A percentile compares a stretch with the other conserved stretches of the same genome.
Conservation (phyloP, 805 yeast genomes). For the Yueomyces sinensis region DNA sequence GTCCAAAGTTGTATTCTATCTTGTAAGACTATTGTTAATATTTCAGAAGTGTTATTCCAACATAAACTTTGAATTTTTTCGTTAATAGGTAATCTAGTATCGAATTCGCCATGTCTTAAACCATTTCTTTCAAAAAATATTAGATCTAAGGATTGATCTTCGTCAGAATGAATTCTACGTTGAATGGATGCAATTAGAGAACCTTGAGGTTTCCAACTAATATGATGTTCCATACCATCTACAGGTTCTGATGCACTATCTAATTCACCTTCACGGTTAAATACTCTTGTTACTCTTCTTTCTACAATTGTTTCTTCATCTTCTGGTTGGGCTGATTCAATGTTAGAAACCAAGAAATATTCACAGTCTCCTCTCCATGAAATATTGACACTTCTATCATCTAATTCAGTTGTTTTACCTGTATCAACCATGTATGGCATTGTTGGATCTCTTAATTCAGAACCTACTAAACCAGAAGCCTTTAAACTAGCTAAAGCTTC, state of each 20-base stretch:
- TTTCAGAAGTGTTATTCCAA: slow-evolving; percentile 78
- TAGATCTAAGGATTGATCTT: slow-evolving; percentile 29
- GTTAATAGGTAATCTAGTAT: slow-evolving; percentile 44
- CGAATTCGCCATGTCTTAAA: slow-evolving; percentile 76
- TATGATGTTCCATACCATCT: slow-evolving; percentile 57
- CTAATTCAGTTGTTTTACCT: slow-evolving; percentile 50
- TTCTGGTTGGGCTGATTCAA: slow-evolving; percentile 38
- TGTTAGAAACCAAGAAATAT: slow-evolving; percentile 53
- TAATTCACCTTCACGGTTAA: slow-evolving; percentile 61
- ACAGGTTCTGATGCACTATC: slow-evolving; percentile 84
- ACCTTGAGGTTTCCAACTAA: slow-evolving; percentile 90
- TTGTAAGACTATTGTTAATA: slow-evolving; percentile 52
- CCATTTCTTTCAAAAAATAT: slow-evolving; percentile 92
- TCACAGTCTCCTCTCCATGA: slow-evolving; percentile 97
- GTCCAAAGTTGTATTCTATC: slow-evolving; percentile 80
- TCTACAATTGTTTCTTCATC: slow-evolving; percentile 25
- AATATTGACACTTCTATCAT: slow-evolving; percentile 34
- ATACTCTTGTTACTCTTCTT: slow-evolving; percentile 75
- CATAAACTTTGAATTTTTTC: slow-evolving; percentile 38
- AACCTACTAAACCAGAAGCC: slow-evolving; percentile 52
- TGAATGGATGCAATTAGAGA: slow-evolving; percentile 74
- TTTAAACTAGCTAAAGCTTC: slow-evolving; percentile 34
- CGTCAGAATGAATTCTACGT: slow-evolving; percentile 35
- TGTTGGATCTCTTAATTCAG: slow-evolving; percentile 77
- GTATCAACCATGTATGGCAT: slow-evolving; percentile 57